Evolutionary conservation across 2,329 filamentous ascomycete species (phyloP), one percentile per base, ranked within the genome.

Genomic region (Pleoardoris graminearum): DNA sequence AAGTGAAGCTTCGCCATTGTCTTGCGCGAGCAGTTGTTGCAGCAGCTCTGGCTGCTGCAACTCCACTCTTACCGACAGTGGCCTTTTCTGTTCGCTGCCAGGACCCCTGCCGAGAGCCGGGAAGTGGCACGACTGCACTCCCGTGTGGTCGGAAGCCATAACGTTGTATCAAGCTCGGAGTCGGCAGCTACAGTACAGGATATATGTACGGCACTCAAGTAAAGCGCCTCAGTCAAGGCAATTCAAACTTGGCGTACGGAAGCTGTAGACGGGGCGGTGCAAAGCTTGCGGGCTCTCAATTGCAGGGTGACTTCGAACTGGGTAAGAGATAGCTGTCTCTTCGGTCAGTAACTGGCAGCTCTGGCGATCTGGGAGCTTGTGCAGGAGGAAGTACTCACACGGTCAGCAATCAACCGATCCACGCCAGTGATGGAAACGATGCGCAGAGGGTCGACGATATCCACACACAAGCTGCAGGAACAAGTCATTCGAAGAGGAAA

Each of bases 21-120:
- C 42, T 6, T 42, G 19, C n/a, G 44, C 41, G 27, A 59, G 32
- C 6, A 62, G 50, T 22, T 54, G 16, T 35, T 62, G 56, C 12
- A 64, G 33, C 39, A 55, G 22, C 14, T 55, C 48, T 10, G 50
- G 44, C 6, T 57, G 56, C 45, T 58, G 52, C 22, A 62, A 42
- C 8, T 64, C 60, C 12, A 64, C 53, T 19, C 58, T 49, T n/a
- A 59, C 54, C 8, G 60, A 63, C 38, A 65, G 43, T 23, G 62
- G 62, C 35, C 60, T 42, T 36, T 51, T 63, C 6, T 56, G 47
- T 7, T 35, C 50, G 46, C 25, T 30, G 27, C 12, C 29, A 32
- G 54, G 41, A 14, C 32, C 48, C 8, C 51, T 48, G 23, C 50
- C 48, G 22, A 47, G 41, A 14, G 45, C 36, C 10, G 62, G 62